These are phyloP conservation scores for Euphorbia corollata DNA, from an alignment of 441 rosid species.

Conservation along the genomic window DNA sequence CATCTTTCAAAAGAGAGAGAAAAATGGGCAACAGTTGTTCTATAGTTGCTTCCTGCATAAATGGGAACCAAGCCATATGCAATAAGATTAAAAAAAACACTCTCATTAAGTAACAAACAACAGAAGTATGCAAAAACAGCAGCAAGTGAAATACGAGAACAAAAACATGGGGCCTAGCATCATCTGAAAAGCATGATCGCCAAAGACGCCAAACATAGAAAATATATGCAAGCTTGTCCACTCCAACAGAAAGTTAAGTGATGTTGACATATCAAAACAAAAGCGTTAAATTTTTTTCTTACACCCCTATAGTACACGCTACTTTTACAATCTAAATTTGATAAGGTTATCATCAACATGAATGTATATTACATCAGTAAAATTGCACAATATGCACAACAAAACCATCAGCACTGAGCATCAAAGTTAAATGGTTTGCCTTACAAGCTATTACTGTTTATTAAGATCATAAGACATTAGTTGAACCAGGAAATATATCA, in stretches of 20 bases:
- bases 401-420: neutral
- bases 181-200: constrained; percentile 5
- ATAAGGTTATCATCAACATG: neutral
- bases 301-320: neutral
- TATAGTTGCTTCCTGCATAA: constrained; percentile 77
- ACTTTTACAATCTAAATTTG: neutral
- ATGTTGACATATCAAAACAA: neutral
- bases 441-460: constrained; percentile 1
- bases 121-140: neutral
- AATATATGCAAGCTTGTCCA: neutral
- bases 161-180: neutral
- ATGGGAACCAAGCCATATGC: constrained; percentile 1
- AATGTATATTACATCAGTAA: neutral
- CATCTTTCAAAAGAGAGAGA: constrained; percentile 90
- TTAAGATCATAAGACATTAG: neutral
- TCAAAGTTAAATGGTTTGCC: neutral
- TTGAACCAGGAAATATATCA: neutral
- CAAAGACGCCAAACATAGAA: constrained; percentile 1
- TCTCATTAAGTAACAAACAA: constrained; percentile 9
- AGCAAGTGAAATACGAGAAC: neutral
- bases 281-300: neutral
- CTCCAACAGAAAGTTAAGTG: no score
- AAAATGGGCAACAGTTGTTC: constrained; percentile 93
- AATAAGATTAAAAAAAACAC: constrained; percentile 9
- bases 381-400: neutral